Percentiles rank a stretch among this genome's conserved stretches.
phyloP scores from a whole-genome alignment of 1,284 basidiomycete genomes.

The Inonotus hispidus region DNA sequence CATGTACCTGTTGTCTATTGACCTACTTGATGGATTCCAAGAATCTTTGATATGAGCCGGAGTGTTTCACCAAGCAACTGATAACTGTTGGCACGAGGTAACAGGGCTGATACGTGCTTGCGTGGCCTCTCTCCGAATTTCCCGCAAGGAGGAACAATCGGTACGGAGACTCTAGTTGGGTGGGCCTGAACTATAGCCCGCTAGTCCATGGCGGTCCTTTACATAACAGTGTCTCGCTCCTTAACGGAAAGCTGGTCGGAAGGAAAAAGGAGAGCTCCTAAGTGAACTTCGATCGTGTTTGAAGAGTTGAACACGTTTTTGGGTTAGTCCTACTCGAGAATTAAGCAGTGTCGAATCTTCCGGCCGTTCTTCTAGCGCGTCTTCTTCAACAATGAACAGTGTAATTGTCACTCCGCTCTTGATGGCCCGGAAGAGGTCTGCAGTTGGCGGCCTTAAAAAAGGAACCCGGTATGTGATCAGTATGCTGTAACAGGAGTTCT shows the following conservation, averaged over 20 bases:
- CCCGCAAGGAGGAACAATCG: neutral
- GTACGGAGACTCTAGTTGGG: neutral
- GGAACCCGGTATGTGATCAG: neutral
- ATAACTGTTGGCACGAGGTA: conserved; percentile 1
- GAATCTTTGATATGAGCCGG: neutral
- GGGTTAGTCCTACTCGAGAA: neutral
- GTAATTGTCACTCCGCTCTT: neutral
- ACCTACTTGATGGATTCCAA: neutral
- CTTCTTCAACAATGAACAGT: neutral
- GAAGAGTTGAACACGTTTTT: neutral
- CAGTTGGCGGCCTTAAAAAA: neutral
- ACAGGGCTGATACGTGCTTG: neutral
- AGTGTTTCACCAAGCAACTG: neutral
- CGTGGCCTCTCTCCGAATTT: neutral
- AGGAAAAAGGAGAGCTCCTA: neutral
- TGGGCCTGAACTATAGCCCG: neutral
- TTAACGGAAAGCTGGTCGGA: neutral
- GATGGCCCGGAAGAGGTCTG: neutral
- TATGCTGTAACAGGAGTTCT: neutral
- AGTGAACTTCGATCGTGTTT: neutral
- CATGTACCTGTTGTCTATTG: conserved; percentile 10
- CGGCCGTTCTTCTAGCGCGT: neutral
- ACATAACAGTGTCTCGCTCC: neutral
- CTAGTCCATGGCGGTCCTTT: neutral
- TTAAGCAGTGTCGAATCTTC: neutral